Conservation (phyloP, 1,284 basidiomycete species). For the Cerioporus squamosus region DNA sequence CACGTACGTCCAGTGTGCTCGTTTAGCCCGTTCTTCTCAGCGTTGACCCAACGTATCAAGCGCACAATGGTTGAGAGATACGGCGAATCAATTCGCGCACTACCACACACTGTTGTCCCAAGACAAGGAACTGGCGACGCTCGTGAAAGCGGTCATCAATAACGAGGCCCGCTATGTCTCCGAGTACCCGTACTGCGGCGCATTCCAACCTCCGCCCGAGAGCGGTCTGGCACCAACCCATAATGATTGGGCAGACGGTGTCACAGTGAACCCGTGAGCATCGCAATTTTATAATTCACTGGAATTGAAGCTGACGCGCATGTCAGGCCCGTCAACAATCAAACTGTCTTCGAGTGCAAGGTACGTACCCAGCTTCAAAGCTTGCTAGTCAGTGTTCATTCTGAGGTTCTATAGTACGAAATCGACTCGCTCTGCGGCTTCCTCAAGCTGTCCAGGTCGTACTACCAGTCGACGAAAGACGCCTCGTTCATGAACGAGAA, state of each 20-base stretch:
- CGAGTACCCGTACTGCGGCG: conserved; percentile 74
- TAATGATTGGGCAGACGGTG: conserved; percentile 68
- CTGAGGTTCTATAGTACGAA: conserved; percentile 56
- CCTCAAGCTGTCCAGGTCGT: conserved; percentile 74
- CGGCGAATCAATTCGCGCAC: conserved; percentile 79
- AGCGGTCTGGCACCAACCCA: conserved; percentile 63
- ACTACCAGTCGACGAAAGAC: conserved; percentile 72
- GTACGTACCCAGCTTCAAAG: conserved; percentile 34
- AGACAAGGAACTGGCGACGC: conserved; percentile 60
- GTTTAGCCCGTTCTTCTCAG: background rate
- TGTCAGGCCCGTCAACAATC: conserved; percentile 65
- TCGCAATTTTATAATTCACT: background rate
- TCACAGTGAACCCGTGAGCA: conserved; percentile 72
- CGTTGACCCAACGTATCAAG: conserved; percentile 32
- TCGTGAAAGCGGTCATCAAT: conserved; percentile 78
- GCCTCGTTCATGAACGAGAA: conserved; percentile 70
- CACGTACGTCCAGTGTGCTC: conserved; percentile 44
- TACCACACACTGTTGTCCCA: conserved; percentile 61
- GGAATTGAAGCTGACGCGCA: background rate
- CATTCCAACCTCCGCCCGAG: conserved; percentile 78
- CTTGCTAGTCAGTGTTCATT: background rate
- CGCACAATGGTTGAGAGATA: conserved; percentile 76
- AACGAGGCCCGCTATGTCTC: conserved; percentile 78
- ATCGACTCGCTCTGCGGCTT: conserved; percentile 78
- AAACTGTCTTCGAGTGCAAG: conserved; percentile 81